Conservation (phyloP, 1,284 basidiomycete species). For the Irpex sp. region DNA sequence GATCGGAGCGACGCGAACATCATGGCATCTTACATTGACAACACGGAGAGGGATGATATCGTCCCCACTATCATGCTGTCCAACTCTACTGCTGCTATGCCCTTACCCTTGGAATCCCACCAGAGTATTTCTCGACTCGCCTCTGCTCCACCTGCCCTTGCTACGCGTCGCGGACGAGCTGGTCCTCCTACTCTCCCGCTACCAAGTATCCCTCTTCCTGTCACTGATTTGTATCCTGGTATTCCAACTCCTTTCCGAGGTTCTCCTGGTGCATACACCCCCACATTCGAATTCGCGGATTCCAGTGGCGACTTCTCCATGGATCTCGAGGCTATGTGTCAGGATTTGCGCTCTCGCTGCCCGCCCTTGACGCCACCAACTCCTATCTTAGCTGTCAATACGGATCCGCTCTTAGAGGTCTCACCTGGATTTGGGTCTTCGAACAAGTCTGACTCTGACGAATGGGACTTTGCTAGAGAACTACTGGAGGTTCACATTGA, state of each 20-base stretch:
- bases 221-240: conserved; percentile 43
- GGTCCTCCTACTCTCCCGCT: conserved; percentile 39
- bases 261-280: conserved; percentile 44
- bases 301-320: conserved; percentile 29
- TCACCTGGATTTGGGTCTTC: conserved; percentile 22
- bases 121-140: conserved; percentile 17
- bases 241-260: conserved; percentile 63
- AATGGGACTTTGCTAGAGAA: conserved; percentile 43
- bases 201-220: conserved; percentile 6
- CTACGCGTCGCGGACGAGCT: conserved; percentile 51
- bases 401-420: not conserved
- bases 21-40: not conserved
- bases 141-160: conserved; percentile 39
- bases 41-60: not conserved
- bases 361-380: conserved; percentile 20
- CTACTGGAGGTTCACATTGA: conserved; percentile 19
- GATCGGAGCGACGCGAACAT: not conserved
- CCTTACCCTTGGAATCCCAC: conserved; percentile 41
- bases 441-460: conserved; percentile 25
- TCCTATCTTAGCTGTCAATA: conserved; percentile 3
- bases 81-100: conserved; percentile 43
- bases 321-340: conserved; percentile 54
- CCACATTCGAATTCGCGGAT: conserved; percentile 32
- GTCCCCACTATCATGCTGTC: conserved; percentile 51
- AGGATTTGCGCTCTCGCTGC: conserved; percentile 30